A percentile compares a stretch with the other conserved stretches of the same genome.
Conservation (phyloP, 192 early-diverging fungal genomes). For the Entrophospora sp. region DNA sequence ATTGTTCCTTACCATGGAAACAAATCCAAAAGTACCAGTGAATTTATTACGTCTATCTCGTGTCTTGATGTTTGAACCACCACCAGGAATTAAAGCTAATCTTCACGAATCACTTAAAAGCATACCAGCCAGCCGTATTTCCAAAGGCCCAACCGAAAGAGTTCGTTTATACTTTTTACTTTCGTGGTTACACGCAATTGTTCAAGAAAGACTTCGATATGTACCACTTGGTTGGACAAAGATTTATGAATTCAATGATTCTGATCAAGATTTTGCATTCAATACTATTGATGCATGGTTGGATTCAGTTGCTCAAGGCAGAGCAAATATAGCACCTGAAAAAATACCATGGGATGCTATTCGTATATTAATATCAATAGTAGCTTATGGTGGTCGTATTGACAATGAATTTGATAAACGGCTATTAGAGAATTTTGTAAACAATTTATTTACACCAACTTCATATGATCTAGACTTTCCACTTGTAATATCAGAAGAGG, state of each 20-base stretch:
- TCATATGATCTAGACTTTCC: conserved; percentile 77
- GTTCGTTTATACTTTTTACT: conserved; percentile 87
- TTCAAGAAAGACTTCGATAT: conserved; percentile 94
- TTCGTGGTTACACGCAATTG: conserved; percentile 93
- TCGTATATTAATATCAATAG: conserved; percentile 70
- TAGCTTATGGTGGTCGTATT: conserved; percentile 95
- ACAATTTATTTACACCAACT: conserved; percentile 64
- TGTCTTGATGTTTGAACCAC: conserved; percentile 92
- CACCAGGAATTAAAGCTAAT: conserved; percentile 92
- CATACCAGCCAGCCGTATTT: conserved; percentile 44
- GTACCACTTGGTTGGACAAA: conserved; percentile 97
- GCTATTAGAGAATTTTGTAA: conserved; percentile 80
- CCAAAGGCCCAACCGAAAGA: conserved; percentile 76
- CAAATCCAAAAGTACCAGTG: conserved; percentile 89
- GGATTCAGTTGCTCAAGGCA: conserved; percentile 65
- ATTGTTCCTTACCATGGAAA: conserved; percentile 97
- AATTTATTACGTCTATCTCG: conserved; percentile 85
- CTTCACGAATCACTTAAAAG: conserved; percentile 71
- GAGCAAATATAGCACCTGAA: conserved; percentile 85
- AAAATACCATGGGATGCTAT: conserved; percentile 97
- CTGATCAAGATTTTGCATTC: conserved; percentile 88
- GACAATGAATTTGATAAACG: conserved; percentile 87
- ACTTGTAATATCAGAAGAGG: conserved; percentile 46
- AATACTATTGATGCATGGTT: conserved; percentile 89
- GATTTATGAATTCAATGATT: conserved; percentile 96